Evolutionary conservation across 2,329 filamentous ascomycete genomes (phyloP).

Genomic region (Diaporthe vexans): DNA sequence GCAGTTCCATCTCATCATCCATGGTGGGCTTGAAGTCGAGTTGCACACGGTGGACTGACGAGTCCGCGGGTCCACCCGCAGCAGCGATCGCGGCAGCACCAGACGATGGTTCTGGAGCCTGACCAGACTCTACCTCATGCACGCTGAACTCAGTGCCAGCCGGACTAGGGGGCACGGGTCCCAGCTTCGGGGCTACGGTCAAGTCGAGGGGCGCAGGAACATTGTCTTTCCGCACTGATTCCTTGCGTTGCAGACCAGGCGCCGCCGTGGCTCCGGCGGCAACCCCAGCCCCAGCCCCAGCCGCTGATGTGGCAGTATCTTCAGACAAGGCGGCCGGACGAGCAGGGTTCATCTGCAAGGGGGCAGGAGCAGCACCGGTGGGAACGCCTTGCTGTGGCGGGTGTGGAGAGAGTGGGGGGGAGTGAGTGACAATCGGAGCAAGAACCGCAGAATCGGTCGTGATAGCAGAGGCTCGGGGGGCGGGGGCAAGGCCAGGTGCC

Average conservation of each 20-base stretch:
- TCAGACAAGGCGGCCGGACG: slow-evolving; percentile 21
- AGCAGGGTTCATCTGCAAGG: slow-evolving; percentile 30
- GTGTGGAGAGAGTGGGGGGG: slow-evolving; percentile 69
- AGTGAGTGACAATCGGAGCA: slow-evolving; percentile 30
- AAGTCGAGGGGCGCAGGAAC: slow-evolving; percentile 67
- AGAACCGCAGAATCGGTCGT: slow-evolving; percentile 30
- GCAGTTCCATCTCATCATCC: slow-evolving; percentile 89
- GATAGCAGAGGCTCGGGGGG: slow-evolving; percentile 36
- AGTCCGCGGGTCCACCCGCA: slow-evolving; percentile 70
- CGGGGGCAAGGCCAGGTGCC: slow-evolving; percentile 33
- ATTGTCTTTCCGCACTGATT: slow-evolving; percentile 67
- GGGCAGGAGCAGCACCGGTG: slow-evolving; percentile 24
- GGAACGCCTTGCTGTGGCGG: slow-evolving; percentile 79
- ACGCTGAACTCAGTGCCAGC: slow-evolving; percentile 74
- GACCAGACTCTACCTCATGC: slow-evolving; percentile 55
- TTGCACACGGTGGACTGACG: slow-evolving; percentile 89
- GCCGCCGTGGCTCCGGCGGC: slow-evolving; percentile 46
- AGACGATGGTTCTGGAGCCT: slow-evolving; percentile 63
- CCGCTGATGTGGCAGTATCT: slow-evolving; percentile 16
- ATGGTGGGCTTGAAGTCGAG: slow-evolving; percentile 94
- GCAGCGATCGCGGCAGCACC: slow-evolving; percentile 73
- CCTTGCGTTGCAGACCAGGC: slow-evolving; percentile 62
- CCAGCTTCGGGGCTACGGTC: slow-evolving; percentile 57
- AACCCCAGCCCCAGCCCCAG: slow-evolving; percentile 35
- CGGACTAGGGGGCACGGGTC: slow-evolving; percentile 67